Evolutionary conservation across 352 stramenopile genomes (phyloP), one percentile per base, ranked within the genome.

Genomic region (Phytophthora tubulina): DNA sequence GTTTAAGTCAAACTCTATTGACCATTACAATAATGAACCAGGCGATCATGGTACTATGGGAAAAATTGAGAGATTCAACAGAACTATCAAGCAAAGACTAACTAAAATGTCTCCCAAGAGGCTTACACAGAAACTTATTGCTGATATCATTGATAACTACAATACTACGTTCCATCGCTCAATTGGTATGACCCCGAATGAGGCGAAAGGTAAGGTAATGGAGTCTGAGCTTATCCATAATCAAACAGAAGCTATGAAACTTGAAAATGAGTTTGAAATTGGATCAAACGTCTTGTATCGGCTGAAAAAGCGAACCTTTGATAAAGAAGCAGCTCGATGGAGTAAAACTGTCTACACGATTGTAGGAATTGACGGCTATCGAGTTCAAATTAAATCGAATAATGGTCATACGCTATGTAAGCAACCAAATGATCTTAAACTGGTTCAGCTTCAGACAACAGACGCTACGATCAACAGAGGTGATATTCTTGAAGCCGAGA

Each of bases 401-500:
- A 66, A 66, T 55, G 44, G 46, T 21, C 35, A 57, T 57, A 66
- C 46, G 13, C 33, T 57, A 4, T 66, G 57, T 17, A 66, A 57
- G 27, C 11, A 7, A 33, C 41, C 15, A 0, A 68, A 65, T 33
- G 73, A 77, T 30, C 14, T 81, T 0, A 73, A 74, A 35, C 0
- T 67, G 1, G 69, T 78, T 13, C 45, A 52, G 21, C 13, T n/a
- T 46, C 39, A 46, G 13, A 36, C 62, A 36, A 72, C 56, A 13
- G 55, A 70, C 6, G 56, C 52, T 27, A 49, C 50, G 1, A 66
- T 73, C 21, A 52, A 68, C 17, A 48, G 27, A 3, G 55, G 39
- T 13, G 32, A 78, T 53, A 70, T 81, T 2, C 44, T 41, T 17
- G 70, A 78, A n/a, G n/a, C n/a, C n/a, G n/a, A n/a, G n/a, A n/a